Conservation (phyloP, 1,284 basidiomycete genomes). For the Cystobasidium pallidum region DNA sequence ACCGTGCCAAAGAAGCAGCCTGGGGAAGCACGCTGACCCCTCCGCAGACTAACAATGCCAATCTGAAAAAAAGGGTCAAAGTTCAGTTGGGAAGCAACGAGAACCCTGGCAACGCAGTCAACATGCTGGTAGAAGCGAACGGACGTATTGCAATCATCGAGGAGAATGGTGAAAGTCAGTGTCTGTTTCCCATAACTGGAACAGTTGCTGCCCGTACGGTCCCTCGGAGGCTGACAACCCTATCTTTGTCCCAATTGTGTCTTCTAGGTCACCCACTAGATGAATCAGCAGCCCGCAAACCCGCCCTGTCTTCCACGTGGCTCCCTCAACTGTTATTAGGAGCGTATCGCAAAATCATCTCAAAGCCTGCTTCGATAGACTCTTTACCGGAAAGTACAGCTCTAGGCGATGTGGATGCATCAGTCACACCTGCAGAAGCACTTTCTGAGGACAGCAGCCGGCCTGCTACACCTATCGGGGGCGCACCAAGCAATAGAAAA, state of each 20-base stretch:
- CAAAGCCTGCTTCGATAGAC: slow-evolving; percentile 23
- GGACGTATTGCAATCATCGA: slow-evolving; percentile 52
- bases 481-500: slow-evolving; percentile 20
- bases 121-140: slow-evolving; percentile 53
- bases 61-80: slow-evolving; percentile 51
- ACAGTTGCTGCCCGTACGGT: neutral
- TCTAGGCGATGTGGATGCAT: slow-evolving; percentile 30
- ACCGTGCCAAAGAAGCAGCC: slow-evolving; percentile 52
- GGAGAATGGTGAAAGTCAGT: slow-evolving; percentile 52
- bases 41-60: slow-evolving; percentile 46
- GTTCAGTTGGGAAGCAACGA: slow-evolving; percentile 45
- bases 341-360: slow-evolving; percentile 11
- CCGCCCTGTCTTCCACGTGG: slow-evolving; percentile 46
- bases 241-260: neutral
- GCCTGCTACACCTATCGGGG: slow-evolving; percentile 27
- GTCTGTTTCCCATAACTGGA: too few species aligned
- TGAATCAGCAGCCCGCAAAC: slow-evolving; percentile 46
- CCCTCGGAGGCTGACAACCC: neutral
- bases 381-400: slow-evolving; percentile 20
- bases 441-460: slow-evolving; percentile 30
- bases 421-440: slow-evolving; percentile 21
- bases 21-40: slow-evolving; percentile 47
- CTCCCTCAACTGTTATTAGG: slow-evolving; percentile 41
- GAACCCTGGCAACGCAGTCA: slow-evolving; percentile 18
- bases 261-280: slow-evolving; percentile 44